Conservation (phyloP, 1,284 basidiomycete species). For the Papiliotrema fonsecae region DNA sequence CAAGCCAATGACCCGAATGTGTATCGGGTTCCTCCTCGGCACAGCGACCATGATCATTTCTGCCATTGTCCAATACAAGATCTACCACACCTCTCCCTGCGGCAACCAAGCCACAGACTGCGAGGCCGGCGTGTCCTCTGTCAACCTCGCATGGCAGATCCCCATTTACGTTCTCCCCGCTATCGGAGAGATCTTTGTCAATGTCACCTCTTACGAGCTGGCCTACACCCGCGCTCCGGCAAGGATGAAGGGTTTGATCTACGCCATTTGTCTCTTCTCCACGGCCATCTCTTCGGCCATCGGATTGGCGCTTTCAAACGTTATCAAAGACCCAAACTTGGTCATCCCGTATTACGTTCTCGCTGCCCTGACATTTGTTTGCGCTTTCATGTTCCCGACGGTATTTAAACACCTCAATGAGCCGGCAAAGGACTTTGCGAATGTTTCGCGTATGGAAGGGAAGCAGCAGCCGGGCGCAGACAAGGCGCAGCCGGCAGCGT, state of each 20-base stretch:
- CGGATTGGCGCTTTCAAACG: conserved; percentile 33
- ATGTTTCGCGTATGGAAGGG: conserved; percentile 37
- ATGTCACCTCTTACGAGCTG: conserved; percentile 51
- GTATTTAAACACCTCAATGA: conserved; percentile 41
- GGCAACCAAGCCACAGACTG: conserved; percentile 47
- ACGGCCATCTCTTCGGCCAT: conserved; percentile 50
- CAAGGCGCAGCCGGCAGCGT: too few species aligned
- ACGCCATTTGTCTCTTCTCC: conserved; percentile 48
- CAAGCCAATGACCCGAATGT: conserved; percentile 34
- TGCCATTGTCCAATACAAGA: conserved; percentile 50
- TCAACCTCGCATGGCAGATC: conserved; percentile 48
- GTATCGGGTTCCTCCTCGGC: conserved; percentile 40
- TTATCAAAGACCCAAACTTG: conserved; percentile 50
- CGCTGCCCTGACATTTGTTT: conserved; percentile 37
- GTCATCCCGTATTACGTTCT: conserved; percentile 49
- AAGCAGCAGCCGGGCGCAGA: conserved; percentile 23
- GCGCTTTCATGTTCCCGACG: conserved; percentile 33
- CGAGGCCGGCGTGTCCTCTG: conserved; percentile 23
- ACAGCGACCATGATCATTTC: conserved; percentile 48
- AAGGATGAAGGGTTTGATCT: conserved; percentile 42
- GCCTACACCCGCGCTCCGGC: conserved; percentile 50
- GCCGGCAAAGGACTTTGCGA: conserved; percentile 31
- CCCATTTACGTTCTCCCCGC: conserved; percentile 50
- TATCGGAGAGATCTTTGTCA: conserved; percentile 51
- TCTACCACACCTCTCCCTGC: conserved; percentile 50